Conservation (phyloP, 2,329 filamentous ascomycete genomes). For the Microdochium paspali region DNA sequence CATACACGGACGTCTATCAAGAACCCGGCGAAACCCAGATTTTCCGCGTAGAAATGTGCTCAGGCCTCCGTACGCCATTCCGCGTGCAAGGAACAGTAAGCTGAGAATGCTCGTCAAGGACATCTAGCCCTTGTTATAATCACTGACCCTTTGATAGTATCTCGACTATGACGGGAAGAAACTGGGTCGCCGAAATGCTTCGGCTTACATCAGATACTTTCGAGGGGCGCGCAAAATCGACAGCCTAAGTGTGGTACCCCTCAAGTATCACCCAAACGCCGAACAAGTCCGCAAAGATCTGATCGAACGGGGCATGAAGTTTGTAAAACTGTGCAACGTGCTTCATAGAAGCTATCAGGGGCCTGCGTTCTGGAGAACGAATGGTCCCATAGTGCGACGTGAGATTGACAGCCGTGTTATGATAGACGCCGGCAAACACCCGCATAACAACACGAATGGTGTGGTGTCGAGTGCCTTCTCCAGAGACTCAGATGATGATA, state of each 20-base stretch:
- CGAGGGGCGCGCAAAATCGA: conserved; percentile 77
- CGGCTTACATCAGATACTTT: conserved; percentile 64
- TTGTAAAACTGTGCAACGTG: conserved; percentile 70
- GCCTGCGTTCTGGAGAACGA: conserved; percentile 76
- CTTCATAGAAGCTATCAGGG: conserved; percentile 78
- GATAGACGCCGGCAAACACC: conserved; percentile 76
- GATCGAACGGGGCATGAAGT: conserved; percentile 75
- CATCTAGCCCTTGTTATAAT: too few species aligned
- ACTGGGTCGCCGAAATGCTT: conserved; percentile 67
- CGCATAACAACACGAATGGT: conserved; percentile 81
- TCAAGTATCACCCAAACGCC: conserved; percentile 71
- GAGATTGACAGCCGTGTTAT: conserved; percentile 83
- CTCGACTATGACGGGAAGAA: conserved; percentile 83
- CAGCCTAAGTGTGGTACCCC: conserved; percentile 64
- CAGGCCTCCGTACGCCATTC: conserved; percentile 28
- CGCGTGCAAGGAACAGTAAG: too few species aligned
- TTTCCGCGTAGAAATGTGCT: conserved; percentile 74
- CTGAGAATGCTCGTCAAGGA: too few species aligned
- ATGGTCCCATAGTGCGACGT: conserved; percentile 58
- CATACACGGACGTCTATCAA: conserved; percentile 69
- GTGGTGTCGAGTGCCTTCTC: conserved; percentile 64
- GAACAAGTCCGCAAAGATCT: conserved; percentile 54
- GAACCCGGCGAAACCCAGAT: conserved; percentile 67
- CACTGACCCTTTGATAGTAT: conserved; percentile 37
- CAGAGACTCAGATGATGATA: conserved; percentile 48